Percentiles rank a stretch among this genome's conserved stretches.
phyloP scores from a whole-genome alignment of 352 stramenopile species.

The Pythium myriotylum region DNA sequence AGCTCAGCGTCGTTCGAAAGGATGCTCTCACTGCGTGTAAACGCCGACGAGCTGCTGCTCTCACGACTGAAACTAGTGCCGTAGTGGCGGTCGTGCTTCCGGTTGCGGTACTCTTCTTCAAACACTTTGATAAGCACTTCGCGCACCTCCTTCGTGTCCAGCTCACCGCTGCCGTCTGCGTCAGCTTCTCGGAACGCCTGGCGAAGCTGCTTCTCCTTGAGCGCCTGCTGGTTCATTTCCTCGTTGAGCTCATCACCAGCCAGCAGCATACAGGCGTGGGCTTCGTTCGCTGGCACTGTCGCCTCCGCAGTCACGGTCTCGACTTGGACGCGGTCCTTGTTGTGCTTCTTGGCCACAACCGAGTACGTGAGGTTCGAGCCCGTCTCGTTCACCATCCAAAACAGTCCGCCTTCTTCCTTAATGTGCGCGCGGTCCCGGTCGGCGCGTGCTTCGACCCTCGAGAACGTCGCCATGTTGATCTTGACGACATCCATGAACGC shows the following conservation, averaged over 20 bases:
- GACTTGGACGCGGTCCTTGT: slow-evolving; percentile 44
- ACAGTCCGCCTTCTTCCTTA: slow-evolving; percentile 79
- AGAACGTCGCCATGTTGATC: slow-evolving; percentile 64
- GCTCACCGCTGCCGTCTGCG: slow-evolving; percentile 69
- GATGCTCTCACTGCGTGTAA: slow-evolving; percentile 48
- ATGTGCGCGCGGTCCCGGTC: slow-evolving; percentile 70
- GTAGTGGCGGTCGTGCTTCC: slow-evolving; percentile 15
- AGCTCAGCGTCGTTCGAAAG: slow-evolving; percentile 64
- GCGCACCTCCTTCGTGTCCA: slow-evolving; percentile 80
- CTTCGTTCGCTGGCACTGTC: slow-evolving; percentile 47
- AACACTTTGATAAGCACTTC: slow-evolving; percentile 71
- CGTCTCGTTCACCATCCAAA: slow-evolving; percentile 86
- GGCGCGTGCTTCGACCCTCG: slow-evolving; percentile 48
- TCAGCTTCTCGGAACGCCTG: slow-evolving; percentile 80
- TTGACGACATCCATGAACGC: slow-evolving; percentile 86
- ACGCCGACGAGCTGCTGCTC: slow-evolving; percentile 19
- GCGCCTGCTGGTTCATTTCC: slow-evolving; percentile 71
- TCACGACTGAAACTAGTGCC: slow-evolving; percentile 7
- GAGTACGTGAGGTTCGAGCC: slow-evolving; percentile 83
- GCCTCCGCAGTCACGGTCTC: slow-evolving; percentile 64
- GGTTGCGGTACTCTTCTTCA: slow-evolving; percentile 67
- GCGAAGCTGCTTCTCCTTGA: slow-evolving; percentile 88
- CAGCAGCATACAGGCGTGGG: slow-evolving; percentile 65
- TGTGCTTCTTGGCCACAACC: slow-evolving; percentile 72
- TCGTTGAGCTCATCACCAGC: slow-evolving; percentile 67